phyloP scores from a whole-genome alignment of 805 yeast genomes.

The Wickerhamiella cacticola region DNA sequence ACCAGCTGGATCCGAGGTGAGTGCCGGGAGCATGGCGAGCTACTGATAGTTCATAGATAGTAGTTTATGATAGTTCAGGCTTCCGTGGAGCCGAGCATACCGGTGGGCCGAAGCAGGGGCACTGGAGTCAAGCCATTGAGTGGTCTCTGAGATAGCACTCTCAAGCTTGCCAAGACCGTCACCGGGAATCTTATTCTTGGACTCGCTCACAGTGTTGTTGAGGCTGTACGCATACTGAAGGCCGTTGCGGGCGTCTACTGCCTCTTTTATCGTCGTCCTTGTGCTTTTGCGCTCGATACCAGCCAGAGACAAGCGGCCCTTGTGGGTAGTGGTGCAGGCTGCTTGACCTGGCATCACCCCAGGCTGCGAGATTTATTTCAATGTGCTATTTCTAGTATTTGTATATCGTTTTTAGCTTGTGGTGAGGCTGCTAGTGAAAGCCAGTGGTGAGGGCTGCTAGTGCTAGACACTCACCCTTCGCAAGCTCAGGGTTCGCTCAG shows the following conservation, averaged over 20 bases:
- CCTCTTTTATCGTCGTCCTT: slow-evolving; percentile 94
- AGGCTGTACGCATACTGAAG: slow-evolving; percentile 88
- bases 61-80: too few species aligned
- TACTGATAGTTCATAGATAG: too few species aligned
- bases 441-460: too few species aligned
- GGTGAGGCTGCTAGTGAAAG: too few species aligned
- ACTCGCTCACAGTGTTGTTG: slow-evolving; percentile 70
- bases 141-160: slow-evolving; percentile 25
- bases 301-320: slow-evolving; percentile 96
- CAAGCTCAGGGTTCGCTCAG: neutral
- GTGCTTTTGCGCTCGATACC: slow-evolving; percentile 92
- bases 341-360: too few species aligned
- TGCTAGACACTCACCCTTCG: neutral
- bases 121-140: slow-evolving; percentile 77
- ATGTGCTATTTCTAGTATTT: too few species aligned
- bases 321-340: slow-evolving; percentile 94
- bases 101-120: slow-evolving; percentile 52
- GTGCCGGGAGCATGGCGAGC: too few species aligned
- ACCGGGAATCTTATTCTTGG: slow-evolving; percentile 49
- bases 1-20: too few species aligned
- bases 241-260: slow-evolving; percentile 86
- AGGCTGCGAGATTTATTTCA: too few species aligned
- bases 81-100: too few species aligned
- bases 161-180: slow-evolving; percentile 25
- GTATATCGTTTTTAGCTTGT: too few species aligned